A percentile compares a stretch with the other conserved stretches of the same genome.
phyloP scores from a whole-genome alignment of 1,139 yeast species.

The Pichia sp. region DNA sequence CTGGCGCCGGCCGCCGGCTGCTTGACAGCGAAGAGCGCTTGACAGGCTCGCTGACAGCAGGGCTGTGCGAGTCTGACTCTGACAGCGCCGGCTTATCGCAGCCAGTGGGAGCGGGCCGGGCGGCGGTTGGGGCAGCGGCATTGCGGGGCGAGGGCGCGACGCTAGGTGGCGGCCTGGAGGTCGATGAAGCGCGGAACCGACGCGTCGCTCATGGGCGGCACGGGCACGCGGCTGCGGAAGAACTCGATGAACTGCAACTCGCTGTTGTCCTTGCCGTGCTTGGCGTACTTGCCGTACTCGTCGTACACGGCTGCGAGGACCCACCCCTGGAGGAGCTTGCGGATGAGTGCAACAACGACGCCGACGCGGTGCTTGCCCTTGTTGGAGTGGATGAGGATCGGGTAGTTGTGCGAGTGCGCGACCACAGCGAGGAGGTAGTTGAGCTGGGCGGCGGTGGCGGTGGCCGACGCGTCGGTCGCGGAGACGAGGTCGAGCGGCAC shows the following conservation, averaged over 20 bases:
- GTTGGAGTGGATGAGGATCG: constrained; percentile 84
- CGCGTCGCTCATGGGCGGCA: background rate
- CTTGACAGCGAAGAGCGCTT: background rate
- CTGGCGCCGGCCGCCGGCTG: background rate
- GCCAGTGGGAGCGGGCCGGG: background rate
- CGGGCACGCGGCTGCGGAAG: constrained; percentile 17
- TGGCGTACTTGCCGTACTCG: constrained; percentile 88
- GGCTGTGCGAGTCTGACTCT: background rate
- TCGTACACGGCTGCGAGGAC: constrained; percentile 87
- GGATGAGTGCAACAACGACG: constrained; percentile 79
- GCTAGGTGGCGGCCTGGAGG: background rate
- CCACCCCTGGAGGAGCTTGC: constrained; percentile 90
- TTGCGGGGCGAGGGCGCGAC: no score
- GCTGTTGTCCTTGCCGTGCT: constrained; percentile 54
- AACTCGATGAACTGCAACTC: constrained; percentile 60
- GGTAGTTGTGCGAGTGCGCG: constrained; percentile 69
- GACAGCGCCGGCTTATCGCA: background rate
- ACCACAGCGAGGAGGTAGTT: constrained; percentile 59
- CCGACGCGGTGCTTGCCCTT: constrained; percentile 96
- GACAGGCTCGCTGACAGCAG: background rate
- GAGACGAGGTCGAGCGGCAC: constrained; percentile 30
- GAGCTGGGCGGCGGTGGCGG: constrained; percentile 52
- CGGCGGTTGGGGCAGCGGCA: no score
- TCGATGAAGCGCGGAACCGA: background rate
- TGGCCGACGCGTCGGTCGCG: constrained; percentile 22